Evolutionary conservation across 768 basidiomycete species (phyloP).

Genomic region (Scleroderma bovista): DNA sequence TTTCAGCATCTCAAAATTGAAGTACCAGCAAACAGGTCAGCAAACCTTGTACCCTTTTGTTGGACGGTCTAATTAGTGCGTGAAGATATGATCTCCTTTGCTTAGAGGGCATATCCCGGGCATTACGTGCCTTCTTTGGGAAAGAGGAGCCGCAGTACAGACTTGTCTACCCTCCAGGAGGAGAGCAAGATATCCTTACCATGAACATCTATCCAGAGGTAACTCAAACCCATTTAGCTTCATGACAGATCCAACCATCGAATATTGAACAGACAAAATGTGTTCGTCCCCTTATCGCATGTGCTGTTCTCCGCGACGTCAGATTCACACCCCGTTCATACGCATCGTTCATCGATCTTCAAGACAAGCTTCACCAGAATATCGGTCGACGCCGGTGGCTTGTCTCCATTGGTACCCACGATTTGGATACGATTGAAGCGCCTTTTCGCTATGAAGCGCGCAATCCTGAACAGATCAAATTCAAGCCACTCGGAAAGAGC

Average conservation of each 20-base stretch:
- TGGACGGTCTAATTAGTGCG: slow-evolving; percentile 1
- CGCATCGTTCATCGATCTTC: slow-evolving; percentile 97
- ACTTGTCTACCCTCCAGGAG: slow-evolving; percentile 65
- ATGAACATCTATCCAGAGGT: slow-evolving; percentile 73
- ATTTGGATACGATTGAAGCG: slow-evolving; percentile 80
- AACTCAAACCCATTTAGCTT: slow-evolving; percentile 14
- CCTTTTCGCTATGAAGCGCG: slow-evolving; percentile 87
- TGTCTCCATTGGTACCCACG: slow-evolving; percentile 96
- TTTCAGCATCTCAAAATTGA: slow-evolving; percentile 95
- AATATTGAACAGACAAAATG: slow-evolving; percentile 51
- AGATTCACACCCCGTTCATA: slow-evolving; percentile 86
- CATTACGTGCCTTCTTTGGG: slow-evolving; percentile 76
- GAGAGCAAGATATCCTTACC: slow-evolving; percentile 59
- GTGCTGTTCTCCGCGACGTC: slow-evolving; percentile 85
- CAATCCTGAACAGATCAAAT: slow-evolving; percentile 85
- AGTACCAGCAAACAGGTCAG: slow-evolving; percentile 91
- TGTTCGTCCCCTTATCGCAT: slow-evolving; percentile 88
- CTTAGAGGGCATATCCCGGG: slow-evolving; percentile 91
- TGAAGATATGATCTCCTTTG: slow-evolving; percentile 94
- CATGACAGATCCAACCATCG: background rate
- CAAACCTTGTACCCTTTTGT: slow-evolving; percentile 3
- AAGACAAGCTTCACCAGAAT: slow-evolving; percentile 98
- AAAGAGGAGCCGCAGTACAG: slow-evolving; percentile 66
- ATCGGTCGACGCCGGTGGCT: slow-evolving; percentile 85
- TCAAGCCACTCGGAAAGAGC: slow-evolving; percentile 78